Conservation (phyloP, 1,139 yeast genomes). For the Candida sanyaensis region DNA sequence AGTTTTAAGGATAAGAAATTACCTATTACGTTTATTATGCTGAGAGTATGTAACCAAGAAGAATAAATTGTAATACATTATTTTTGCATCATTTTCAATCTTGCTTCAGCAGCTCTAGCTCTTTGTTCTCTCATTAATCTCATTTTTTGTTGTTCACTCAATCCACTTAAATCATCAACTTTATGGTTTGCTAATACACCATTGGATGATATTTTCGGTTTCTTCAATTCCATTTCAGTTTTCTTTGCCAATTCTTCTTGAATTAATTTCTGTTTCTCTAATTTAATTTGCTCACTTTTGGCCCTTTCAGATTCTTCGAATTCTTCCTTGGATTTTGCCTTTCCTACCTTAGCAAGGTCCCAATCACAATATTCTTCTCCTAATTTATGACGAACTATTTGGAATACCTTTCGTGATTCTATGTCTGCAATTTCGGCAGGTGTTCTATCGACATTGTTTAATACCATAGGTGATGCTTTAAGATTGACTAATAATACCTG, state of each 20-base stretch:
- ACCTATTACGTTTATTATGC: slow-evolving; percentile 14
- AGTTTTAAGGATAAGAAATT: slow-evolving; percentile 5
- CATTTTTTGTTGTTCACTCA: slow-evolving; percentile 67
- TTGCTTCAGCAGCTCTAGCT: slow-evolving; percentile 95
- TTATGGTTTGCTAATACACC: slow-evolving; percentile 26
- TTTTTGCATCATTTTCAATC: slow-evolving; percentile 40
- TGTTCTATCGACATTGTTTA: slow-evolving; percentile 58
- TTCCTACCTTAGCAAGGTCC: slow-evolving; percentile 66
- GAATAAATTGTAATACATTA: neutral
- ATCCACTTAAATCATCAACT: slow-evolving; percentile 31
- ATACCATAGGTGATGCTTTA: slow-evolving; percentile 68
- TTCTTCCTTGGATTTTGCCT: slow-evolving; percentile 64
- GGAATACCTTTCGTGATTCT: slow-evolving; percentile 58
- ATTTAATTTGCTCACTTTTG: slow-evolving; percentile 31
- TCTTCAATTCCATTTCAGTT: slow-evolving; percentile 39
- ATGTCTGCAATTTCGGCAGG: slow-evolving; percentile 53
- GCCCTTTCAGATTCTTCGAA: slow-evolving; percentile 46
- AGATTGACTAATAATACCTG: slow-evolving; percentile 61
- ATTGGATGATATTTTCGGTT: slow-evolving; percentile 31
- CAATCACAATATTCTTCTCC: slow-evolving; percentile 77
- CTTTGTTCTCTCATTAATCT: slow-evolving; percentile 89
- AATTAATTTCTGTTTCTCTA: slow-evolving; percentile 38
- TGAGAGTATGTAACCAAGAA: slow-evolving; percentile 5
- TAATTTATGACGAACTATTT: slow-evolving; percentile 61
- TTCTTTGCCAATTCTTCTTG: slow-evolving; percentile 44